These are phyloP conservation scores for Mycosphaerella sp. DNA, from an alignment of 2,329 filamentous ascomycete species.

Conservation along the genomic window DNA sequence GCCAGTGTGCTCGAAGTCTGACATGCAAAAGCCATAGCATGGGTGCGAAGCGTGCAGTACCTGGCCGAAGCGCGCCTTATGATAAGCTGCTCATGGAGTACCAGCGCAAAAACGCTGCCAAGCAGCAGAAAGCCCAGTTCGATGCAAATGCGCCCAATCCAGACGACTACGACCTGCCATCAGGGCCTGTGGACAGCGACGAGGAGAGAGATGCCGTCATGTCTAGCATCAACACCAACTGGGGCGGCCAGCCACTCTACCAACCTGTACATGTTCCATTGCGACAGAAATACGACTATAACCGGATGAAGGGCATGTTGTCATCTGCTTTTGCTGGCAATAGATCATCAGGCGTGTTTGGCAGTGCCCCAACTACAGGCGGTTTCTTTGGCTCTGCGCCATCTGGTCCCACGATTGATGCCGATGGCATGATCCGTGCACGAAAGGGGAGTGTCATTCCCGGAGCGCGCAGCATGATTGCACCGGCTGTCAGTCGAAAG, in stretches of 20 bases:
- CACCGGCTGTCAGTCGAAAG: slow-evolving; percentile 21
- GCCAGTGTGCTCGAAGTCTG: slow-evolving; percentile 76
- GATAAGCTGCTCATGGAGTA: slow-evolving; percentile 68
- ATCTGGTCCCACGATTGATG: slow-evolving; percentile 16
- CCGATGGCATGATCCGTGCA: slow-evolving; percentile 19
- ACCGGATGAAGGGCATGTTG: slow-evolving; percentile 59
- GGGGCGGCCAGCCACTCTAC: slow-evolving; percentile 68
- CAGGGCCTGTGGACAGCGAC: slow-evolving; percentile 80
- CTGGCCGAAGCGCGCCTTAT: slow-evolving; percentile 78
- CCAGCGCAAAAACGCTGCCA: slow-evolving; percentile 95
- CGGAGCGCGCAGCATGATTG: slow-evolving; percentile 26
- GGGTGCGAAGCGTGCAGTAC: slow-evolving; percentile 85
- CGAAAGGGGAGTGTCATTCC: slow-evolving; percentile 22
- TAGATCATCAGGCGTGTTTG: slow-evolving; percentile 10
- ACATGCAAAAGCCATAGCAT: slow-evolving; percentile 90
- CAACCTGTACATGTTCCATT: slow-evolving; percentile 53
- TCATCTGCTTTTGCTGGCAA: slow-evolving; percentile 48
- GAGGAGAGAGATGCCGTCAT: slow-evolving; percentile 90
- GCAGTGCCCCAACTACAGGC: slow-evolving; percentile 9
- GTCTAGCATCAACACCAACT: slow-evolving; percentile 64
- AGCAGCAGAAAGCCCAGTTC: slow-evolving; percentile 92
- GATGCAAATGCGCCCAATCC: slow-evolving; percentile 79
- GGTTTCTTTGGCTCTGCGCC: slow-evolving; percentile 12
- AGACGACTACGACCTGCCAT: slow-evolving; percentile 71
- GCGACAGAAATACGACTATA: slow-evolving; percentile 52